Percentiles rank a stretch among this genome's conserved stretches.
These are phyloP conservation scores for Erigeron canadensis DNA, from an alignment of 129 eudicot genomes.

Conservation along the genomic window DNA sequence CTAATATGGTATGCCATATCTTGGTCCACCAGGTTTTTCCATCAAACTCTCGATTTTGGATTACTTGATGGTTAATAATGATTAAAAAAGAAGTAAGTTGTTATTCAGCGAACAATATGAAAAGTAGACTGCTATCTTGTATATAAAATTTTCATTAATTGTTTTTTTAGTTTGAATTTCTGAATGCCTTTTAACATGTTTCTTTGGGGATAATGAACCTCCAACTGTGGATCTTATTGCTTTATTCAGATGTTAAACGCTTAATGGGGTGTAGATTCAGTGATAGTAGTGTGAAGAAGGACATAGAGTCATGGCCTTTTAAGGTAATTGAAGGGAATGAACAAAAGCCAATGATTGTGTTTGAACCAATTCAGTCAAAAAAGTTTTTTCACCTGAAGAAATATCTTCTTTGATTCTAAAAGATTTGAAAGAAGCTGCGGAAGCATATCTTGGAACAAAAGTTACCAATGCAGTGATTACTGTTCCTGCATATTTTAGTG, in stretches of 20 bases:
- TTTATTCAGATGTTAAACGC: conserved; percentile 25
- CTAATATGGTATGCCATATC: too few relatives aligned
- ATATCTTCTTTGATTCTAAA: conserved; percentile 13
- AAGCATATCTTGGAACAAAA: conserved; percentile 15
- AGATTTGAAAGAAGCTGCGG: conserved; percentile 16
- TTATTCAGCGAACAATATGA: too few relatives aligned
- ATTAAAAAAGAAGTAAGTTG: too few relatives aligned
- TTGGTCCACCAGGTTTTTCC: too few relatives aligned
- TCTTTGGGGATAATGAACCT: too few relatives aligned
- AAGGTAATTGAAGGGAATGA: conserved; percentile 14
- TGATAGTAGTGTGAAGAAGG: conserved; percentile 6
- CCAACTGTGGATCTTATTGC: too few relatives aligned
- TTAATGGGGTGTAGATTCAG: conserved; percentile 22
- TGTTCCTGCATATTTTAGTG: conserved; percentile 25
- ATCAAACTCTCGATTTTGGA: too few relatives aligned
- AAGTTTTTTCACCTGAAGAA: conserved; percentile 16
- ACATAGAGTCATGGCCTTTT: conserved; percentile 15
- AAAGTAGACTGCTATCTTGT: too few relatives aligned
- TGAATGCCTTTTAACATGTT: neutral
- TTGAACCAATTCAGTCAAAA: neutral
- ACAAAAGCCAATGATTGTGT: neutral
- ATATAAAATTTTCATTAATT: too few relatives aligned
- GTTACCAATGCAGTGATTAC: conserved; percentile 19
- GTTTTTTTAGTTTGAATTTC: too few relatives aligned
- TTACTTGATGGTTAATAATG: too few relatives aligned